Percentiles rank a stretch among this genome's conserved stretches.
Evolutionary conservation across 1,139 yeast species (phyloP).

Genomic region (Torulaspora globosa): DNA sequence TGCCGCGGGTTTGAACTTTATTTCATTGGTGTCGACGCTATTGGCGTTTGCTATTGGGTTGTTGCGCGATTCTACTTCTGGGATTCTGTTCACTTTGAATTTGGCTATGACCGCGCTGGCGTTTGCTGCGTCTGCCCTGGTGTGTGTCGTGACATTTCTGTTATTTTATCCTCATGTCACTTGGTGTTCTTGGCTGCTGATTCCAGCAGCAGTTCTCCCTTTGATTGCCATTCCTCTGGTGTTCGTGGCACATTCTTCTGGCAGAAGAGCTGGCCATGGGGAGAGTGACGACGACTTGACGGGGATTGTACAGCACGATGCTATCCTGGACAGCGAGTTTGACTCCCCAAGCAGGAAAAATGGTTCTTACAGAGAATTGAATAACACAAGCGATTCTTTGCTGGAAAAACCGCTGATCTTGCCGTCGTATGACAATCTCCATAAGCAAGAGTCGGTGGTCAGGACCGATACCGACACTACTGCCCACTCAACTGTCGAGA

Average conservation of each 20-base stretch:
- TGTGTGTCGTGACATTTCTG: conserved; percentile 52
- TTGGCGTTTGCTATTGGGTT: conserved; percentile 11
- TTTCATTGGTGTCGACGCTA: conserved; percentile 45
- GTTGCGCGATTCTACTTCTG: conserved; percentile 29
- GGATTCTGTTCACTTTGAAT: conserved; percentile 35
- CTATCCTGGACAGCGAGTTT: conserved; percentile 7
- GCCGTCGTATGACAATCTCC: conserved; percentile 8
- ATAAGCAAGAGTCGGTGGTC: conserved; percentile 14
- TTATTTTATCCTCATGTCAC: conserved; percentile 58
- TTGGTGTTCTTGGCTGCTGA: conserved; percentile 68
- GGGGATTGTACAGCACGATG: conserved; percentile 13
- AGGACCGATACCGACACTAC: conserved; percentile 13
- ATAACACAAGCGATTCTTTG: conserved; percentile 8
- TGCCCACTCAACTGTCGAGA: conserved; percentile 9
- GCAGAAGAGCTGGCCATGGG: conserved; percentile 38
- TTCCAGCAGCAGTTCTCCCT: conserved; percentile 59
- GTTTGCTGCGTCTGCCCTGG: conserved; percentile 49
- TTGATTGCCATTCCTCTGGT: conserved; percentile 45
- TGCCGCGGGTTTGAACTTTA: conserved; percentile 61
- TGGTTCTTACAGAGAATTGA: conserved; percentile 7
- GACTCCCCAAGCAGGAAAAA: conserved; percentile 8
- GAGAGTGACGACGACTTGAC: conserved; percentile 21
- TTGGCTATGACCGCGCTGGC: conserved; percentile 42
- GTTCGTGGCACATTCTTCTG: conserved; percentile 37
- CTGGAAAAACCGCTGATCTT: conserved; percentile 15